Conservation (phyloP, 495 filamentous ascomycete genomes). For the Oidiodendron maius region DNA sequence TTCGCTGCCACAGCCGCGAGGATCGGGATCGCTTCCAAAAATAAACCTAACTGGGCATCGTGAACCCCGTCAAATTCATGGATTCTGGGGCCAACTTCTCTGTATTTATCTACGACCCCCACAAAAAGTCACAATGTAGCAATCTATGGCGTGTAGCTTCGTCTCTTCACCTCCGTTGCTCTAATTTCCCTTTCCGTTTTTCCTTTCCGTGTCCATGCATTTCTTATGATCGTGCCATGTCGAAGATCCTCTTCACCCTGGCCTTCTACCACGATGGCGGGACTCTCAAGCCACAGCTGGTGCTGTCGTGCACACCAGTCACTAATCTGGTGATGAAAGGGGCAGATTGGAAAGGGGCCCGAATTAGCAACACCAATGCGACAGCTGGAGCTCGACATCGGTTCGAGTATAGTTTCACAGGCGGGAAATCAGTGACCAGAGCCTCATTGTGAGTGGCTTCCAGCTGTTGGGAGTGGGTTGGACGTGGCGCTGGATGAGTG, state of each 20-base stretch:
- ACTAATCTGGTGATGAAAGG: neutral
- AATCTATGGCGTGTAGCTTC: neutral
- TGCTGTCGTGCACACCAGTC: neutral
- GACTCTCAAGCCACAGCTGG: neutral
- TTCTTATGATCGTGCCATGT: too few species aligned
- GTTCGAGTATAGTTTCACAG: slow-evolving; percentile 1
- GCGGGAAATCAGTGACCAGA: neutral
- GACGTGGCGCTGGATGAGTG: neutral
- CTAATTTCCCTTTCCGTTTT: neutral
- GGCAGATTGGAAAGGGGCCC: neutral
- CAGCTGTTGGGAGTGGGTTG: neutral
- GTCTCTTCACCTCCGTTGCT: neutral
- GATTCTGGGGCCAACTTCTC: neutral
- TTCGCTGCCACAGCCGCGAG: neutral
- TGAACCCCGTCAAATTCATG: too few species aligned
- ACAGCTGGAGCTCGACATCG: neutral
- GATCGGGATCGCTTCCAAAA: neutral
- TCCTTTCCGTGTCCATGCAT: too few species aligned
- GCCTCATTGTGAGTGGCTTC: neutral
- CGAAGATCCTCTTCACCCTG: neutral
- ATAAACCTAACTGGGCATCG: neutral
- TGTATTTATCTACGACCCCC: neutral
- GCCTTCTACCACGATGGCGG: neutral
- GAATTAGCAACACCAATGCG: neutral
- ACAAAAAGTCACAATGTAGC: neutral